phyloP scores from a whole-genome alignment of 306 rosid species.

The Hylodesmum podocarpum region DNA sequence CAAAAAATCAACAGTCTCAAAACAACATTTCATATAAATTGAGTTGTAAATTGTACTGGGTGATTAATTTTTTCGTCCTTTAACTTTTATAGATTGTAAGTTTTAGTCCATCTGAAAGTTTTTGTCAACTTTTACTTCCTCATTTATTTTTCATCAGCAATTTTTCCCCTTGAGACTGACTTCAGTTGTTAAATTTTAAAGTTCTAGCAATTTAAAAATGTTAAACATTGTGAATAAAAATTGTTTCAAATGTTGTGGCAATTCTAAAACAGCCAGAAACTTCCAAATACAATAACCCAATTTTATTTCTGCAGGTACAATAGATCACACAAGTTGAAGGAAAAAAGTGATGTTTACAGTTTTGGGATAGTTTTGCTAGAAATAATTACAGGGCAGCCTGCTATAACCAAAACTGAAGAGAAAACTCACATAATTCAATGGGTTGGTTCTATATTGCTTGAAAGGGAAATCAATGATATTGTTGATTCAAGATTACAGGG shows the following conservation, averaged over 20 bases:
- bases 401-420: conserved; percentile 32
- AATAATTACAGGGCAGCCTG: conserved; percentile 40
- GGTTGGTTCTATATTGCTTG: conserved; percentile 7
- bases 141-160: too few relatives aligned
- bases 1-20: neutral
- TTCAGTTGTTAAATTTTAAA: too few relatives aligned
- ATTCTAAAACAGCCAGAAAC: too few relatives aligned
- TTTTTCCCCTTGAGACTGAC: too few relatives aligned
- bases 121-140: too few relatives aligned
- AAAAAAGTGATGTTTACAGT: conserved; percentile 50
- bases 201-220: too few relatives aligned
- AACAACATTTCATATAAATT: neutral
- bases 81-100: too few relatives aligned
- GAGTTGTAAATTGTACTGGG: neutral
- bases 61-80: too few relatives aligned
- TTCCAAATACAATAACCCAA: too few relatives aligned
- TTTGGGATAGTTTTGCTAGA: conserved; percentile 50
- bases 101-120: too few relatives aligned
- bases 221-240: too few relatives aligned
- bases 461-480: conserved; percentile 23
- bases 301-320: conserved; percentile 34
- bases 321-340: conserved; percentile 25
- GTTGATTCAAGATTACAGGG: conserved; percentile 42
- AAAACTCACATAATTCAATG: conserved; percentile 34
- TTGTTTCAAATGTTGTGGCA: too few relatives aligned